Base-by-base conservation (phyloP, 169 alveolate genomes). In the Plasmodium adleri region DNA sequence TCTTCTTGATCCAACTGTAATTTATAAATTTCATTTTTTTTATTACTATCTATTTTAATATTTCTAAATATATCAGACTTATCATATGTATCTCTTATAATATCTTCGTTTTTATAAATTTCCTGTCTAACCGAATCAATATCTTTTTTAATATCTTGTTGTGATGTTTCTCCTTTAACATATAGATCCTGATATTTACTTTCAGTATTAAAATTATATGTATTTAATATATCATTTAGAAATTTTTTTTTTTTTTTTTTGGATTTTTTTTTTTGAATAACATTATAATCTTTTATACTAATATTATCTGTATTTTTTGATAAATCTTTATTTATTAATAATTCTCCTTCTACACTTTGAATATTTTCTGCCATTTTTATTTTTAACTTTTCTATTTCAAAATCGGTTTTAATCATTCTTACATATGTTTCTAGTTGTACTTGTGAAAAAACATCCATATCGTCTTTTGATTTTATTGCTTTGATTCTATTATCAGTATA, bases 401-500 rank as follows among this genome's bases (percentile, higher is more conserved):
- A 94, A 39, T 94, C 95, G 1, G 95, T 95, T 22, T 92, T 94
- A 10, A 94, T 90, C 76, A 94, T 94, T 64, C 96, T 92, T 58
- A 95, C 88, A 72, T 95, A 96, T 8, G 96, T 94, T 67, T 94
- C 94, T n/a, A 96, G 90, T 74, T 96, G 97, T 13, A 93, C 93
- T 63, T 92, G 94, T 12, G 97, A 93, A 72, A 95, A 97, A 67
- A 95, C 92, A 43, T 52, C 90, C 90, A 97, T 85, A 47, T 95
- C 93, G 13, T 92, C 96, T 75, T 93, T 94, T 49, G 94, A 54
- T 54, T 93, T 87, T 26, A 94, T 94, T 32, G 95, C 93, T 43
- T 94, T 93, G 26, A 80, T 86, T 56, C 97, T 92, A 43, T 93
- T 94, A 32, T 95, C 96, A 15, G 90, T 75, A 74, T 92, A 87